These are phyloP conservation scores for Elaphomyces granulatus DNA, from an alignment of 495 filamentous ascomycete species.

Conservation along the genomic window DNA sequence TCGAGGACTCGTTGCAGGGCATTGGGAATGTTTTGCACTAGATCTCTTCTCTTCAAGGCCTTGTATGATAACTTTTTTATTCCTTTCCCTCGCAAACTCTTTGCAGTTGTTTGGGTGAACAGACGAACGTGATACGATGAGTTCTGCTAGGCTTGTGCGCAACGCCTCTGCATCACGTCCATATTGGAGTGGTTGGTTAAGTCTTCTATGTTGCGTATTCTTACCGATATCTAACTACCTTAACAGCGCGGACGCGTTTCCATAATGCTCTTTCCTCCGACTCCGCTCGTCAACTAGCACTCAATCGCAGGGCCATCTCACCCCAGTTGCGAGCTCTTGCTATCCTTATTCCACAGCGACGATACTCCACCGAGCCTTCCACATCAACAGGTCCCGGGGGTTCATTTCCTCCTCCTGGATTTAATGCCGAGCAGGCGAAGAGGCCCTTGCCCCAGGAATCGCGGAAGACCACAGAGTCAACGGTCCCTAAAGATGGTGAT, in stretches of 20 bases:
- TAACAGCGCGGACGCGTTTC: slow-evolving; percentile 23
- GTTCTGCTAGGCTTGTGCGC: slow-evolving; percentile 31
- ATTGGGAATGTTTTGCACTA: too few species aligned
- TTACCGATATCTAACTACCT: neutral
- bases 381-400: slow-evolving; percentile 40
- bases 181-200: slow-evolving; percentile 17
- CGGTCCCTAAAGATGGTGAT: slow-evolving; percentile 7
- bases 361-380: slow-evolving; percentile 61
- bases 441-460: slow-evolving; percentile 42
- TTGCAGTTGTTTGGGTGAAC: too few species aligned
- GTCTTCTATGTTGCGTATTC: slow-evolving; percentile 1
- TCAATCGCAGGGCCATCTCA: slow-evolving; percentile 41
- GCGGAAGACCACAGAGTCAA: slow-evolving; percentile 18
- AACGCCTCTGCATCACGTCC: slow-evolving; percentile 23
- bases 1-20: too few species aligned
- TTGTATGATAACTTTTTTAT: too few species aligned
- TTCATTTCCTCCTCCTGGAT: slow-evolving; percentile 74
- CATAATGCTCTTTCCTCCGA: slow-evolving; percentile 23
- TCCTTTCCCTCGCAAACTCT: too few species aligned
- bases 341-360: slow-evolving; percentile 45
- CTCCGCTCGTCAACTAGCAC: slow-evolving; percentile 37
- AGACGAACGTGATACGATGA: slow-evolving; percentile 31
- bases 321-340: slow-evolving; percentile 48
- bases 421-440: slow-evolving; percentile 82
- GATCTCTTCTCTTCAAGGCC: too few species aligned